Percentiles rank a stretch among this genome's conserved stretches.
These are phyloP conservation scores for Martensiomyces pterosporus DNA, from an alignment of 192 early-diverging fungal genomes.

Conservation along the genomic window DNA sequence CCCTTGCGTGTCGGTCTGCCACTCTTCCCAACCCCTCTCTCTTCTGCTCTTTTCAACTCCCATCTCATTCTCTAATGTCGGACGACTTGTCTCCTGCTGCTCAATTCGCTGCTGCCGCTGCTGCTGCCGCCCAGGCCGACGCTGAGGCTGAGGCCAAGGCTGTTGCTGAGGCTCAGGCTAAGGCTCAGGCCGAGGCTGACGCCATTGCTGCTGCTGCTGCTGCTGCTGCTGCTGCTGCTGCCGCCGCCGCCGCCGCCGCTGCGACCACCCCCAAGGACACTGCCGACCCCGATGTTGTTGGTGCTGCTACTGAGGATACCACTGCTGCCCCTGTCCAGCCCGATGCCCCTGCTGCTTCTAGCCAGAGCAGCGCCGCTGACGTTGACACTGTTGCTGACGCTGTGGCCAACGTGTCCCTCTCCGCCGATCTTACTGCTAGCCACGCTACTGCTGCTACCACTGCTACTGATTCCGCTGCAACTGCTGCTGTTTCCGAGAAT, in stretches of 20 bases:
- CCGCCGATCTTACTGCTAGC: no score
- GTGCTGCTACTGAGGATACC: neutral
- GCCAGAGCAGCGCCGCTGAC: no score
- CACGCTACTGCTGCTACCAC: neutral
- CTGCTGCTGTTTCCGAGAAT: neutral
- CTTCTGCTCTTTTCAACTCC: conserved; percentile 4
- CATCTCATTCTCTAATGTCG: conserved; percentile 17
- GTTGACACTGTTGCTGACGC: neutral
- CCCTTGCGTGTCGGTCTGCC: conserved; percentile 29
- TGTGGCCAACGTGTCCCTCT: neutral
- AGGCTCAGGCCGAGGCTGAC: no score
- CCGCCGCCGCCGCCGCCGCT: neutral
- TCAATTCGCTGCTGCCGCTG: conserved; percentile 43
- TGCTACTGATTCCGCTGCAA: neutral
- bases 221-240: neutral
- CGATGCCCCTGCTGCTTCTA: conserved; percentile 9
- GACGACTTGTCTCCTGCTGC: conserved; percentile 37
- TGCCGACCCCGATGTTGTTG: neutral
- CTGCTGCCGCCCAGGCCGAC: conserved; percentile 14
- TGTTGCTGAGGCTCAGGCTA: neutral
- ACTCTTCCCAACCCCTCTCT: neutral
- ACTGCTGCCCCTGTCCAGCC: neutral
- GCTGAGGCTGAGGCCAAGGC: conserved; percentile 1
- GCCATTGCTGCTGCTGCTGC: conserved; percentile 3
- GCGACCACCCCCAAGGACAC: neutral